Evolutionary conservation across 1,284 basidiomycete species (phyloP), one percentile per base, ranked within the genome.

Genomic region (Ganoderma lucidum): DNA sequence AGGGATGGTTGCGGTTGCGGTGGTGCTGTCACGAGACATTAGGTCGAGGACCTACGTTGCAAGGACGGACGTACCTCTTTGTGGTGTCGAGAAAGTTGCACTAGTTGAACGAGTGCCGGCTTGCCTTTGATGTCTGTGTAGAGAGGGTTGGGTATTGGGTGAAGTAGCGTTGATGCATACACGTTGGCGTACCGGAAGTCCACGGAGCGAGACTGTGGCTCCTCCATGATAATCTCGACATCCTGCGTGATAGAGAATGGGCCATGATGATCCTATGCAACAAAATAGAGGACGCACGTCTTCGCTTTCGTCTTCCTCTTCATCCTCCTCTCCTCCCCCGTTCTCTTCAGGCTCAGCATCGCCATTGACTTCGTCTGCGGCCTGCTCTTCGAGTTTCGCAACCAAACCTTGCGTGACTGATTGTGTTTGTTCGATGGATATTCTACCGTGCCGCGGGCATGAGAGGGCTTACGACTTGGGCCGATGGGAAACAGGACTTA

Each of bases 221-320:
- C 68, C 32, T 69, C 92, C 87, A 92, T 91, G 65, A 94, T 93
- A 71, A 94, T 91, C 82, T 94, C 93, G 72, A 94, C 83, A 76
- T 93, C 90, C 90, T 93, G 61, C 59, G 64, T 17, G 69, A 62
- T n/a, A 56, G 44, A 72, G 30, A 65, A 64, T 42, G 19, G 12
- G 48, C 9, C 23, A 51, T 32, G 14, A 61, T 4, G 15, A 23
- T 2, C 28, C n/a, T 30, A 42, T 42, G 39, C 23, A 58, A 8
- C 10, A 59, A 37, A 44, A 45, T 28, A 62, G 70, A 44, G 19
- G 42, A 71, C 83, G 75, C 77, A 85, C 85, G 75, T 88, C 86
- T 61, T 86, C 85, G 56, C 81, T 80, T 53, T 81, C 80, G n/a
- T 80, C 80, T 9, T 76, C 78, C 4, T 75, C 76, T 69, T 85